Percentiles rank a stretch among this genome's conserved stretches.
Evolutionary conservation across 2,329 filamentous ascomycete species (phyloP).

Genomic region (Fusarium algeriense): DNA sequence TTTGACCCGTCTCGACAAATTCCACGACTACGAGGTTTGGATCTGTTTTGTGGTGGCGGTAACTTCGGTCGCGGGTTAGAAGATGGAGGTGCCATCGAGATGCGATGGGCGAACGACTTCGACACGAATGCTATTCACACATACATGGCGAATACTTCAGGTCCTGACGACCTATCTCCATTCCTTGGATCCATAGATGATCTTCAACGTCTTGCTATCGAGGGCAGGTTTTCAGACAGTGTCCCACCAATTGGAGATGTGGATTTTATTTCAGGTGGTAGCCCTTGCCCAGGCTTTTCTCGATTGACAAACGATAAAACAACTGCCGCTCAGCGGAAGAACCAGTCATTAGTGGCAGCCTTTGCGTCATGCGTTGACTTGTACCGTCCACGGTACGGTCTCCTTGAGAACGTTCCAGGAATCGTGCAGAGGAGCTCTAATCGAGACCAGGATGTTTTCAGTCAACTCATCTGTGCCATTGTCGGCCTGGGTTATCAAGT

Average conservation of each 20-base stretch:
- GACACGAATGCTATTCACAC: constrained; percentile 74
- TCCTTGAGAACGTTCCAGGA: constrained; percentile 81
- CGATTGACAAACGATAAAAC: constrained; percentile 68
- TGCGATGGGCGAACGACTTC: constrained; percentile 77
- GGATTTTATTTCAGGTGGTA: constrained; percentile 78
- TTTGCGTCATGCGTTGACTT: constrained; percentile 81
- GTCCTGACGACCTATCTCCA: constrained; percentile 59
- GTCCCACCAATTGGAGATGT: constrained; percentile 73
- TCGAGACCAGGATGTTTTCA: constrained; percentile 73
- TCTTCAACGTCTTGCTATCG: constrained; percentile 67
- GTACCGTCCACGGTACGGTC: constrained; percentile 78
- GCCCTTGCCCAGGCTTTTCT: constrained; percentile 84
- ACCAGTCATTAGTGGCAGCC: constrained; percentile 82
- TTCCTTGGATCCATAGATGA: constrained; percentile 81
- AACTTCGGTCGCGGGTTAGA: constrained; percentile 83
- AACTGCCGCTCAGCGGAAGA: constrained; percentile 69
- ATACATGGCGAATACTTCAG: constrained; percentile 74
- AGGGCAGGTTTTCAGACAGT: constrained; percentile 58
- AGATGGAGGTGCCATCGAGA: constrained; percentile 74
- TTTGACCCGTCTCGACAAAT: constrained; percentile 59
- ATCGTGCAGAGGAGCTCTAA: constrained; percentile 67
- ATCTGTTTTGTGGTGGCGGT: constrained; percentile 83
- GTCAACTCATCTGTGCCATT: constrained; percentile 78
- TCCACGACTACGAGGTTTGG: constrained; percentile 69
- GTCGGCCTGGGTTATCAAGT: constrained; percentile 84